Percentiles rank a stretch among this genome's conserved stretches.
Conservation (phyloP, 805 yeast genomes). For the Wickerhamiella musiphila region DNA sequence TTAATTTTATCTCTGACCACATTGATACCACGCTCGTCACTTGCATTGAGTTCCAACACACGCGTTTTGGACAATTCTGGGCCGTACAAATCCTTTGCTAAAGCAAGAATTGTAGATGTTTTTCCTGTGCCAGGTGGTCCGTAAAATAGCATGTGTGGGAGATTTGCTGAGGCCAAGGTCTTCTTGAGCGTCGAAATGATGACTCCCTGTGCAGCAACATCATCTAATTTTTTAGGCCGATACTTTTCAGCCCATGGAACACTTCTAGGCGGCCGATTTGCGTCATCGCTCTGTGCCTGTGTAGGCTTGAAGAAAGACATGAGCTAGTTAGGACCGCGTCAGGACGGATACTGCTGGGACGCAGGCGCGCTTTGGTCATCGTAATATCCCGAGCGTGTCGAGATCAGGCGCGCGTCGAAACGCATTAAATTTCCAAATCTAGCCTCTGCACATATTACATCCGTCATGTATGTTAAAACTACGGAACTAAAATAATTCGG, state of each 20-base stretch:
- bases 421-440: no score
- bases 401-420: no score
- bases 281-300: neutral
- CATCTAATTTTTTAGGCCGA: slow-evolving; percentile 75
- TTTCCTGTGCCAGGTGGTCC: slow-evolving; percentile 95
- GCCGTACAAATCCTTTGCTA: slow-evolving; percentile 80
- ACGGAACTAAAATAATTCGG: no score
- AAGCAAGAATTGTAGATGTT: slow-evolving; percentile 73
- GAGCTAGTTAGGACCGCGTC: no score
- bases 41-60: slow-evolving; percentile 90
- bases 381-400: no score
- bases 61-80: slow-evolving; percentile 70
- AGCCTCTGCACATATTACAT: no score
- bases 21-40: slow-evolving; percentile 94
- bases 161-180: slow-evolving; percentile 59
- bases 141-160: slow-evolving; percentile 66
- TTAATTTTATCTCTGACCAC: slow-evolving; percentile 96
- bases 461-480: no score
- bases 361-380: no score
- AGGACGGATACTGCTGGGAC: no score
- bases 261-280: slow-evolving; percentile 9
- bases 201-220: slow-evolving; percentile 81
- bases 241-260: slow-evolving; percentile 22
- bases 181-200: slow-evolving; percentile 70
- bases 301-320: slow-evolving; percentile 11